phyloP scores from a whole-genome alignment of 352 stramenopile species.

The Pythium vanterpoolii region DNA sequence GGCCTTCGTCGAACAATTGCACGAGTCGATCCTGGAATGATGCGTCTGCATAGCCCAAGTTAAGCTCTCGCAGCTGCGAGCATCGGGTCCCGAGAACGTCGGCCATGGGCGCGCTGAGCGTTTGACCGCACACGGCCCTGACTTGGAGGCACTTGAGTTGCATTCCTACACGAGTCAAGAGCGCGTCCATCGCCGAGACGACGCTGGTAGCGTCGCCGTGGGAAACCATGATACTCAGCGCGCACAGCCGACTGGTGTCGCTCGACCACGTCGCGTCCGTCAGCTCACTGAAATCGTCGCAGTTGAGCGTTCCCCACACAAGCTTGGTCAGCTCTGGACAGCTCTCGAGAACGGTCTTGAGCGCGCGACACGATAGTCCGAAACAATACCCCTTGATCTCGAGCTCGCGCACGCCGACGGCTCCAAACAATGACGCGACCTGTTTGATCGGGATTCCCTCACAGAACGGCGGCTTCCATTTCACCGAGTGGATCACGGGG shows the following conservation, averaged over 20 bases:
- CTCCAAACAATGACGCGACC: constrained; percentile 6
- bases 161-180: constrained; percentile 5
- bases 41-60: too few species aligned
- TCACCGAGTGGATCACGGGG: not conserved
- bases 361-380: not conserved
- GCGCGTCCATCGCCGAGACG: constrained; percentile 5
- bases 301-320: not conserved
- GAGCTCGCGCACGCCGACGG: constrained; percentile 5
- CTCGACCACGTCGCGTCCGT: not conserved
- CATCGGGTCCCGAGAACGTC: not conserved
- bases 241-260: not conserved
- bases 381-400: not conserved
- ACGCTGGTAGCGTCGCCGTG: not conserved
- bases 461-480: not conserved
- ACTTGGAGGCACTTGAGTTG: not conserved
- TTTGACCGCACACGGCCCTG: not conserved
- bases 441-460: not conserved
- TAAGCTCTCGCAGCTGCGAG: too few species aligned
- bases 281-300: constrained; percentile 10
- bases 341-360: constrained; percentile 5
- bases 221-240: not conserved
- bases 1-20: too few species aligned
- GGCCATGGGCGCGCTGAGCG: not conserved
- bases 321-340: constrained; percentile 2
- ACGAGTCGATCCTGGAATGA: too few species aligned